Evolutionary conservation across 352 stramenopile genomes (phyloP).

Genomic region (Phytophthora sp.): DNA sequence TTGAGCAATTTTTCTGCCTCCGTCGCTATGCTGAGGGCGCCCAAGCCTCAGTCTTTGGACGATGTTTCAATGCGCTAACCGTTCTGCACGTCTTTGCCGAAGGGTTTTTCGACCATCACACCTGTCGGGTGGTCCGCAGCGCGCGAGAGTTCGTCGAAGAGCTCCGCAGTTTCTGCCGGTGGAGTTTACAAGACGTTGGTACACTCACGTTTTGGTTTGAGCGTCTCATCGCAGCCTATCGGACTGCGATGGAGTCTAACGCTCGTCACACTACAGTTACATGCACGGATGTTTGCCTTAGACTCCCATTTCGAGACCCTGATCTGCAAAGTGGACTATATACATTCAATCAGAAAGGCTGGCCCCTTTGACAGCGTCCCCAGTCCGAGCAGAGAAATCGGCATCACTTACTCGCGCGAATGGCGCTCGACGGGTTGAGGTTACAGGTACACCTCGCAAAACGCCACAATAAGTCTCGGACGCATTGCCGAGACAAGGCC

Average conservation of each 20-base stretch:
- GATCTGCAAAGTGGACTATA: constrained; percentile 11
- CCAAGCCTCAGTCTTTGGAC: not conserved
- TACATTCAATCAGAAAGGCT: constrained; percentile 6
- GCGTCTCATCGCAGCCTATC: constrained; percentile 5
- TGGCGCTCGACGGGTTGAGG: not conserved
- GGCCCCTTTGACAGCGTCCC: not conserved
- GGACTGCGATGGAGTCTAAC: not conserved
- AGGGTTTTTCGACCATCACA: constrained; percentile 14
- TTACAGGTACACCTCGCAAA: not conserved
- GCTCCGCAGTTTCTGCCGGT: not conserved
- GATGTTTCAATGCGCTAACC: constrained; percentile 13
- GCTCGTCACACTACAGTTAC: not conserved
- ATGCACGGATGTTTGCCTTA: not conserved
- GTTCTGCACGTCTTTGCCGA: constrained; percentile 15
- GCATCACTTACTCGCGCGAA: not conserved
- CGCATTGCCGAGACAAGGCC: not conserved
- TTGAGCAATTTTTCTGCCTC: constrained; percentile 15
- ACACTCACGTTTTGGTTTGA: constrained; percentile 11
- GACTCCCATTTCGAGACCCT: not conserved
- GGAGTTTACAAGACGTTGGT: not conserved
- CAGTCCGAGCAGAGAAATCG: not conserved
- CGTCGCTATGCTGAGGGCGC: not conserved
- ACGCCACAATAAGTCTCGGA: constrained; percentile 8
- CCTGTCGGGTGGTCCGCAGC: not conserved
- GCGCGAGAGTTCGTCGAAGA: constrained; percentile 8